phyloP scores from a whole-genome alignment of 441 rosid genomes.

The Eugenia klotzschiana region DNA sequence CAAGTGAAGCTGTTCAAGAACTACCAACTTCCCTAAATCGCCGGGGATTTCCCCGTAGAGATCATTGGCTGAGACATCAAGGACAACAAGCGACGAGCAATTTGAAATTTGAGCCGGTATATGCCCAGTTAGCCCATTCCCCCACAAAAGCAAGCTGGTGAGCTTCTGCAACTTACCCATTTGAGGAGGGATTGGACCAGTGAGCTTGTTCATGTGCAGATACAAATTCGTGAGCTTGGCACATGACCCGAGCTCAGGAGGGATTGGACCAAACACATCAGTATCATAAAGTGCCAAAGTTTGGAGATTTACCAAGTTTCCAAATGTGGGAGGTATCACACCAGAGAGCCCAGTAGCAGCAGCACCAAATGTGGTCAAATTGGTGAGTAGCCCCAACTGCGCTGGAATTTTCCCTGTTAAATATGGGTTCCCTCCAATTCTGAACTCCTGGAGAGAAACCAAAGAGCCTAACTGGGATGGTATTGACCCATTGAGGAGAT shows the following conservation, averaged over 20 bases:
- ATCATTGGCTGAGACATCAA: constrained; percentile 79
- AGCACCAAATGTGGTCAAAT: constrained; percentile 76
- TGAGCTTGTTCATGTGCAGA: constrained; percentile 85
- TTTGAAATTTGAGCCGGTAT: constrained; percentile 80
- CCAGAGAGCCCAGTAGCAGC: constrained; percentile 84
- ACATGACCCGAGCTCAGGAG: constrained; percentile 69
- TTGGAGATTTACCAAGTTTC: constrained; percentile 69
- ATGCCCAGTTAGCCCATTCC: constrained; percentile 54
- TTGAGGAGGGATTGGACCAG: constrained; percentile 61
- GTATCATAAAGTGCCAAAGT: constrained; percentile 82
- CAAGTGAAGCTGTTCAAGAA: constrained; percentile 83
- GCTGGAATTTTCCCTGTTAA: constrained; percentile 64
- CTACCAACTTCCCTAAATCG: constrained; percentile 57
- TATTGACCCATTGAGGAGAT: constrained; percentile 66
- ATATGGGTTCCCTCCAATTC: constrained; percentile 79
- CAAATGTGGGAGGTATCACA: constrained; percentile 63
- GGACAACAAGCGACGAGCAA: constrained; percentile 81
- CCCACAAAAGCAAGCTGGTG: constrained; percentile 89
- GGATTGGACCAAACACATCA: constrained; percentile 58
- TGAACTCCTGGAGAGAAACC: constrained; percentile 61
- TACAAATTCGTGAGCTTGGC: constrained; percentile 69
- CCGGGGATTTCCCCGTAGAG: constrained; percentile 67
- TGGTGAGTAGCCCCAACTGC: constrained; percentile 53
- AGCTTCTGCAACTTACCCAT: constrained; percentile 77
- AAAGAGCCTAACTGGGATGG: constrained; percentile 71